phyloP scores from a whole-genome alignment of 306 rosid genomes.

The Elaeagnus macrophylla region DNA sequence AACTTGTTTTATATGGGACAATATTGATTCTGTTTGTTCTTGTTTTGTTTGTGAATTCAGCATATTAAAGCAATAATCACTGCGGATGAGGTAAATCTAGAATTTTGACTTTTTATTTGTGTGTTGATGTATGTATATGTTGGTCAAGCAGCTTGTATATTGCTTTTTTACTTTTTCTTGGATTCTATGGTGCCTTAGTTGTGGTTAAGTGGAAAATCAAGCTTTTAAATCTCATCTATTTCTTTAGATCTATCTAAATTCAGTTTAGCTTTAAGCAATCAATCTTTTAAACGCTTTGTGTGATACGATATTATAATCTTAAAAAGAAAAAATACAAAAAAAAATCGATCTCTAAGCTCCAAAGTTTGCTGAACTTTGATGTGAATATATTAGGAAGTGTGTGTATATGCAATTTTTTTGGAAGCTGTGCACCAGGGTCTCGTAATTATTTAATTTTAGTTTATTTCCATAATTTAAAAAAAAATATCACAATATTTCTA shows the following conservation, averaged over 20 bases:
- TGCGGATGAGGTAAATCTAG: conserved; percentile 72
- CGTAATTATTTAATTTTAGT: no score
- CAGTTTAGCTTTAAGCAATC: background rate
- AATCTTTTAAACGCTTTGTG: background rate
- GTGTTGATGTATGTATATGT: background rate
- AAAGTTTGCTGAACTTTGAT: background rate
- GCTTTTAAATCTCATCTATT: no score
- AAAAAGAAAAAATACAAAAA: background rate
- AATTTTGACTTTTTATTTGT: conserved; percentile 2
- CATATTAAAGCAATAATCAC: conserved; percentile 96
- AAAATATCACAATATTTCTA: no score
- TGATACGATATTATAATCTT: background rate
- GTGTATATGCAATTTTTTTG: no score
- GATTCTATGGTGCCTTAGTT: background rate
- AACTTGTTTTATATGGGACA: background rate
- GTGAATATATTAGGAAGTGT: background rate
- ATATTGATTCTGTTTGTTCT: conserved; percentile 1
- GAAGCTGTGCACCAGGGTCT: no score
- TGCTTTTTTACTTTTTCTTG: background rate
- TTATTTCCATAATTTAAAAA: no score
- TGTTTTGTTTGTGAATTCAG: conserved; percentile 35
- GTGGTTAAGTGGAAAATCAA: background rate
- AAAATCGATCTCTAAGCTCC: background rate
- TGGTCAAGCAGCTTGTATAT: background rate
- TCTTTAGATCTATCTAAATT: no score